Conservation (phyloP, 2,329 filamentous ascomycete species). For the Pseudogymnoascus sp. region DNA sequence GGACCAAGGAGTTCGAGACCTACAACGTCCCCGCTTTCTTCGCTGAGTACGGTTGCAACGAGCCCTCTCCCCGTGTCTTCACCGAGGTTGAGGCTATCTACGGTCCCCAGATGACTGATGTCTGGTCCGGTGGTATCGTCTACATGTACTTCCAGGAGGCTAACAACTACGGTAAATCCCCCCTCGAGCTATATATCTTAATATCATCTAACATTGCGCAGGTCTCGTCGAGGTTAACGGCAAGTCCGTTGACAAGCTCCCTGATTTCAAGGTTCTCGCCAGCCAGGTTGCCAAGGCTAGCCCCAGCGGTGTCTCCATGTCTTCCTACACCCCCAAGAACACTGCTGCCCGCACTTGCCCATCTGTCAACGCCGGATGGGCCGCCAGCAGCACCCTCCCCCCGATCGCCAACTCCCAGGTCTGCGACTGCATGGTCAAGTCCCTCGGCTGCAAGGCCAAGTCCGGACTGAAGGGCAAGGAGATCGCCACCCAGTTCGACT, state of each 20-base stretch:
- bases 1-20: conserved; percentile 77
- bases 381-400: conserved; percentile 63
- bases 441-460: conserved; percentile 63
- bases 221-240: conserved; percentile 60
- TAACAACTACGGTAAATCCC: conserved; percentile 70
- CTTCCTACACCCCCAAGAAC: conserved; percentile 68
- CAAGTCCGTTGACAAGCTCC: conserved; percentile 55
- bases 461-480: conserved; percentile 48
- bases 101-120: conserved; percentile 68
- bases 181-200: conserved; percentile 11
- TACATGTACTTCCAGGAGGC: conserved; percentile 96
- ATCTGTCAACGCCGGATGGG: conserved; percentile 56
- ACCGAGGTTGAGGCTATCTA: conserved; percentile 80
- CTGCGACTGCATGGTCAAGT: conserved; percentile 78
- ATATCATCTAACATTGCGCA: conserved; percentile 31
- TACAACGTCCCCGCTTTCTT: conserved; percentile 97
- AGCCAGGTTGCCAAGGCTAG: conserved; percentile 60
- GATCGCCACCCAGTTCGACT: conserved; percentile 64
- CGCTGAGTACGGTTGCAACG: conserved; percentile 96
- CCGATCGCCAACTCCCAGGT: conserved; percentile 71
- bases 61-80: conserved; percentile 62
- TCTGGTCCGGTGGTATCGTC: conserved; percentile 94
- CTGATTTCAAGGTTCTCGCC: conserved; percentile 69
- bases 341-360: conserved; percentile 65
- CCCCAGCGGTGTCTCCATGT: conserved; percentile 58